These are phyloP conservation scores for Cyclostephanos tholiformis DNA, from an alignment of 108 stramenopile species.

Conservation along the genomic window DNA sequence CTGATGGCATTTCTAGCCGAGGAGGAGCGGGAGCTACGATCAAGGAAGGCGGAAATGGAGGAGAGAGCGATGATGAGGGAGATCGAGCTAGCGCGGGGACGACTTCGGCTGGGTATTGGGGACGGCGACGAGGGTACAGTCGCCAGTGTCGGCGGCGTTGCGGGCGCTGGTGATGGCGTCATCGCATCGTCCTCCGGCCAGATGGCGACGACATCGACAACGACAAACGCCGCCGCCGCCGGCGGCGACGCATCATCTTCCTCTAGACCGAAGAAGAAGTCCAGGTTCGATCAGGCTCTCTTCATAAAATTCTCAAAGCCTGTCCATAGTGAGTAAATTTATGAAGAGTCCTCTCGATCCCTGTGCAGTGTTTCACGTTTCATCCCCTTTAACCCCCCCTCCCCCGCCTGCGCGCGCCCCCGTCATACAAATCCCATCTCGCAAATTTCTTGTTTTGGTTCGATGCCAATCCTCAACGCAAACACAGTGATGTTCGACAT, in stretches of 20 bases:
- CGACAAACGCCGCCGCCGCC: background rate
- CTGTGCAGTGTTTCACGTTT: background rate
- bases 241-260: slow-evolving; percentile 4
- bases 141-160: slow-evolving; percentile 13
- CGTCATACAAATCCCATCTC: no score
- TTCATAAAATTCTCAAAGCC: slow-evolving; percentile 93
- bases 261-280: slow-evolving; percentile 76
- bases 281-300: slow-evolving; percentile 81
- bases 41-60: slow-evolving; percentile 58
- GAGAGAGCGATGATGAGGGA: slow-evolving; percentile 82
- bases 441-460: background rate
- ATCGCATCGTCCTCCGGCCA: slow-evolving; percentile 10
- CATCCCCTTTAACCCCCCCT: background rate
- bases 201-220: background rate
- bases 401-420: background rate
- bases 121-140: slow-evolving; percentile 15
- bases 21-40: slow-evolving; percentile 67
- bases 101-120: slow-evolving; percentile 75
- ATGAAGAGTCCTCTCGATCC: background rate
- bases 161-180: background rate
- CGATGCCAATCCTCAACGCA: background rate
- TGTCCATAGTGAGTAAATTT: slow-evolving; percentile 65
- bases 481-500: slow-evolving; percentile 77
- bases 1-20: slow-evolving; percentile 67
- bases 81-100: slow-evolving; percentile 82